A percentile compares a stretch with the other conserved stretches of the same genome.
Conservation (phyloP, 2,329 filamentous ascomycete species). For the Hypoxylon sp. region DNA sequence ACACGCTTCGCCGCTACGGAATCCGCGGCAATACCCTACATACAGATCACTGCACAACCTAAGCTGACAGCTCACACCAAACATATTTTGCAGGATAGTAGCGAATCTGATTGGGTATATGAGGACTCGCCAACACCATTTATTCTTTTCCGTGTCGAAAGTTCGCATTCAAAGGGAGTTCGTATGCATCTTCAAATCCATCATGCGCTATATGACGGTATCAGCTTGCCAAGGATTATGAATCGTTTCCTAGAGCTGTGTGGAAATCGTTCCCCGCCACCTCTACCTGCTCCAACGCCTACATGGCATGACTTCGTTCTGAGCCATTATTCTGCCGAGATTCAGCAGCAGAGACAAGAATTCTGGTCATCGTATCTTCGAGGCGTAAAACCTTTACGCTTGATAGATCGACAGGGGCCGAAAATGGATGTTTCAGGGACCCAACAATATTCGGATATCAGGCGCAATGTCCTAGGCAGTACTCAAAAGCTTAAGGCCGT, state of each 20-base stretch:
- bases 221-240: slow-evolving; percentile 75
- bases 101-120: slow-evolving; percentile 38
- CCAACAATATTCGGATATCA: slow-evolving; percentile 30
- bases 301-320: slow-evolving; percentile 43
- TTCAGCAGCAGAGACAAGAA: slow-evolving; percentile 29
- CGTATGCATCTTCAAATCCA: slow-evolving; percentile 71
- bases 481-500: slow-evolving; percentile 30
- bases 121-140: slow-evolving; percentile 40
- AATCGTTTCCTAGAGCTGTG: slow-evolving; percentile 48
- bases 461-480: slow-evolving; percentile 28
- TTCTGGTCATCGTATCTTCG: slow-evolving; percentile 62
- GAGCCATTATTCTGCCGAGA: slow-evolving; percentile 30
- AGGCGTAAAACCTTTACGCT: slow-evolving; percentile 14
- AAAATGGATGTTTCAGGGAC: neutral
- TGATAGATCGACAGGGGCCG: neutral
- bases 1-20: slow-evolving; percentile 69
- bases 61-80: slow-evolving; percentile 44
- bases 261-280: neutral
- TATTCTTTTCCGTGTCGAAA: slow-evolving; percentile 36
- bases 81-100: slow-evolving; percentile 13
- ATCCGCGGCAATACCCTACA: slow-evolving; percentile 57
- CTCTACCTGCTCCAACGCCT: neutral
- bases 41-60: slow-evolving; percentile 68
- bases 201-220: slow-evolving; percentile 87
- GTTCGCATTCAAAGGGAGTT: slow-evolving; percentile 37